A percentile compares a stretch with the other conserved stretches of the same genome.
These are phyloP conservation scores for Dichotomopilus funicola DNA, from an alignment of 2,329 filamentous ascomycete genomes.

Conservation along the genomic window DNA sequence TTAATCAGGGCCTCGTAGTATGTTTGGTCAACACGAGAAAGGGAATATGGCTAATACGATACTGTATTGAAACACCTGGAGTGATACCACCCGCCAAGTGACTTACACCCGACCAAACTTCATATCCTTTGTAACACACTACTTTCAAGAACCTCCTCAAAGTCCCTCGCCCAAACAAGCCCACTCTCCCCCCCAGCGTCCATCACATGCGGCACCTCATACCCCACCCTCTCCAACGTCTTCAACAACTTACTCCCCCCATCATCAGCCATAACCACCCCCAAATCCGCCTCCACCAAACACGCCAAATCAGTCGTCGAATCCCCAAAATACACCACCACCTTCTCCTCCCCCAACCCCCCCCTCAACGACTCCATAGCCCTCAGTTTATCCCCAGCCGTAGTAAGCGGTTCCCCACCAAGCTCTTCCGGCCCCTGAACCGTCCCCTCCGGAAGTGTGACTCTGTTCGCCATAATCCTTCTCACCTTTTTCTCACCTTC, in stretches of 20 bases:
- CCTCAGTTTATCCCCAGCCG: conserved; percentile 19
- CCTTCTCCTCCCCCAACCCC: conserved; percentile 16
- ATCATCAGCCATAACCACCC: conserved; percentile 41
- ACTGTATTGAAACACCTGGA: no score
- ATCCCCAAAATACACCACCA: conserved; percentile 54
- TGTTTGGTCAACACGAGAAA: no score
- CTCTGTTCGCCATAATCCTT: conserved; percentile 18
- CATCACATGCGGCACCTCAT: conserved; percentile 33
- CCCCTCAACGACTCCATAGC: conserved; percentile 14
- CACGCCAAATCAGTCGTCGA: conserved; percentile 52
- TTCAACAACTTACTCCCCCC: conserved; percentile 30
- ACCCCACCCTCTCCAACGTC: conserved; percentile 33
- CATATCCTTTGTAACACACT: conserved; percentile 11
- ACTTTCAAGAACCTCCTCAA: conserved; percentile 34
- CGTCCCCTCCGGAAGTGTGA: conserved; percentile 30
- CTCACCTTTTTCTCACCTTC: background rate
- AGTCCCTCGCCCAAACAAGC: conserved; percentile 40
- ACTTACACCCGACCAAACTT: background rate
- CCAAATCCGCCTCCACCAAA: conserved; percentile 35
- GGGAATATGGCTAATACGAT: no score
- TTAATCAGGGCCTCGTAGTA: no score
- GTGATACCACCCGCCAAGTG: no score
- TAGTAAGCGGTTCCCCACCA: conserved; percentile 16
- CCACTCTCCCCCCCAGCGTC: conserved; percentile 13
- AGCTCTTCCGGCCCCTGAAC: conserved; percentile 35